A percentile compares a stretch with the other conserved stretches of the same genome.
Conservation (phyloP, 2,329 filamentous ascomycete genomes). For the Emergomyces orientalis region DNA sequence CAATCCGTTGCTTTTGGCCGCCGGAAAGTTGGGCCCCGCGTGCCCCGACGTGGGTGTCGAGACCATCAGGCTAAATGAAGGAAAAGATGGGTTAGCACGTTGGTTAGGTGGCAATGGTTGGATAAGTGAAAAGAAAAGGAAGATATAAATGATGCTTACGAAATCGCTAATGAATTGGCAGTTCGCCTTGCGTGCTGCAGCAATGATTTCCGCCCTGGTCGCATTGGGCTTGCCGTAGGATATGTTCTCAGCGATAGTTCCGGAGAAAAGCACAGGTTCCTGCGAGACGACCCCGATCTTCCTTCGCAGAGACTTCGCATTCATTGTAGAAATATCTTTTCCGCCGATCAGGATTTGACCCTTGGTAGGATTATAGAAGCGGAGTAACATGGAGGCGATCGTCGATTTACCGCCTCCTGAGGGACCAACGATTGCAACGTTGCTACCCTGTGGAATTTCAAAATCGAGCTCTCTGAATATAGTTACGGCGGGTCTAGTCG, state of each 20-base stretch:
- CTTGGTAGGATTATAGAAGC: slow-evolving; percentile 77
- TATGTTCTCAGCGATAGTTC: slow-evolving; percentile 72
- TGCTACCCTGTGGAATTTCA: slow-evolving; percentile 82
- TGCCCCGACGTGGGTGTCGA: slow-evolving; percentile 88
- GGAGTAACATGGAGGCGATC: slow-evolving; percentile 77
- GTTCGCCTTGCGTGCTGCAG: slow-evolving; percentile 83
- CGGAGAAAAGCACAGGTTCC: slow-evolving; percentile 86
- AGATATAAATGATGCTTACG: slow-evolving; percentile 36
- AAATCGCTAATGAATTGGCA: slow-evolving; percentile 96
- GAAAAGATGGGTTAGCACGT: slow-evolving; percentile 10
- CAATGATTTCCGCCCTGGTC: slow-evolving; percentile 68
- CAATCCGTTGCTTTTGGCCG: slow-evolving; percentile 95
- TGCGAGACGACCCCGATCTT: slow-evolving; percentile 94
- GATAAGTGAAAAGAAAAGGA: neutral
- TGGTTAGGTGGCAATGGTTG: slow-evolving; percentile 9
- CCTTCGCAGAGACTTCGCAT: slow-evolving; percentile 82
- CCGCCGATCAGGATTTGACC: slow-evolving; percentile 78
- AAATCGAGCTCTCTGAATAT: slow-evolving; percentile 90
- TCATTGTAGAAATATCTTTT: slow-evolving; percentile 73
- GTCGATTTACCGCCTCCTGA: slow-evolving; percentile 96
- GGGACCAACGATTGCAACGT: slow-evolving; percentile 92
- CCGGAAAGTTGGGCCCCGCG: slow-evolving; percentile 89
- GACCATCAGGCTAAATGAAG: slow-evolving; percentile 60
- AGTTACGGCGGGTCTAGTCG: slow-evolving; percentile 78
- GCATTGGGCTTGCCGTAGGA: slow-evolving; percentile 79